phyloP scores from a whole-genome alignment of 768 basidiomycete genomes.

The Calocybe indica region DNA sequence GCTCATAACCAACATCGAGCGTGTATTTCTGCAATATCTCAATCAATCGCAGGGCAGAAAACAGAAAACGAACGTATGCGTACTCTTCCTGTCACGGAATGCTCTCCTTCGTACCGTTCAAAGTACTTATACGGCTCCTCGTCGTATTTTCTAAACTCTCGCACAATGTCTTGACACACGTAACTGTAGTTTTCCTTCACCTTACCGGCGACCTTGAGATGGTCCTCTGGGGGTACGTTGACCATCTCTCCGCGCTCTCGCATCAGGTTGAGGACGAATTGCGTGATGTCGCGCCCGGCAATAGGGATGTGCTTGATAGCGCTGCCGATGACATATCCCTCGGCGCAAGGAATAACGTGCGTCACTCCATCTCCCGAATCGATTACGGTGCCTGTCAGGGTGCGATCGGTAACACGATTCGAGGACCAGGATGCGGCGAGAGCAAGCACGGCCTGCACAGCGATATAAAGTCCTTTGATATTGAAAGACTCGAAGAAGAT shows the following conservation, averaged over 20 bases:
- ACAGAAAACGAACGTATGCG: conserved; percentile 15
- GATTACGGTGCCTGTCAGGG: conserved; percentile 94
- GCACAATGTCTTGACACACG: conserved; percentile 97
- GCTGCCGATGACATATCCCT: conserved; percentile 98
- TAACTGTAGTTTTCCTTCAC: conserved; percentile 99
- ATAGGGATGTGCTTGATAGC: conserved; percentile 99
- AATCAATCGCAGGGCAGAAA: not conserved
- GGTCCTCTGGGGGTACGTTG: conserved; percentile 92
- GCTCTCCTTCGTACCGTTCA: conserved; percentile 88
- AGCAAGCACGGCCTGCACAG: conserved; percentile 96
- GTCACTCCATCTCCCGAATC: conserved; percentile 99
- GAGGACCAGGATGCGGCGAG: conserved; percentile 98
- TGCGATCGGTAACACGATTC: conserved; percentile 82
- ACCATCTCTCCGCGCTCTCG: conserved; percentile 92
- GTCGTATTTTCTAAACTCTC: conserved; percentile 98
- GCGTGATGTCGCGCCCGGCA: conserved; percentile 94
- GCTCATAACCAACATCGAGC: conserved; percentile 95
- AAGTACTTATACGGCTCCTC: conserved; percentile 94
- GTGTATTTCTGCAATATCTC: conserved; percentile 68
- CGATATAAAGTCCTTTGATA: conserved; percentile 97
- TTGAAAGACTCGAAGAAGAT: conserved; percentile 99
- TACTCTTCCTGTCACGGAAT: conserved; percentile 88
- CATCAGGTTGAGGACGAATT: conserved; percentile 93
- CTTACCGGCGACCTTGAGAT: conserved; percentile 82
- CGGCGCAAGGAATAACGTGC: conserved; percentile 93